Evolutionary conservation across 257 asterid genomes (phyloP).

Genomic region (Solanum neorickii): DNA sequence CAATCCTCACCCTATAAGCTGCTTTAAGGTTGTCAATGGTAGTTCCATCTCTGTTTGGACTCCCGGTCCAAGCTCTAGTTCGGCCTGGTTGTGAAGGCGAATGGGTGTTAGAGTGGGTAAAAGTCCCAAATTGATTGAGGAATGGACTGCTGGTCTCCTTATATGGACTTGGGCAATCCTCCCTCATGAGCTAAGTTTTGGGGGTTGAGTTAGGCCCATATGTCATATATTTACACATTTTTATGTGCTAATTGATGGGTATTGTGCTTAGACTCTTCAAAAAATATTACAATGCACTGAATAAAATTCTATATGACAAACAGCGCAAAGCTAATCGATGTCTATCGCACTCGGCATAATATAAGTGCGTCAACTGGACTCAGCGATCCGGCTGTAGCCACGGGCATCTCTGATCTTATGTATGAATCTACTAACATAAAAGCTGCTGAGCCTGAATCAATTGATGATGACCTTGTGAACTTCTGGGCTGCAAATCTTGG

Average conservation of each 20-base stretch:
- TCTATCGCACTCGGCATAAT: conserved; percentile 95
- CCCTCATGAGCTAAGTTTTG: background rate
- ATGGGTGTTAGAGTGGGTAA: background rate
- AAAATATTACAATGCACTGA: conserved; percentile 8
- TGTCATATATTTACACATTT: background rate
- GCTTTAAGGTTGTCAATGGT: background rate
- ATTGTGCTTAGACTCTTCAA: background rate
- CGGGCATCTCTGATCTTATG: conserved; percentile 95
- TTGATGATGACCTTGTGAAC: conserved; percentile 95
- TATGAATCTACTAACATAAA: conserved; percentile 71
- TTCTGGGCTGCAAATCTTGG: conserved; percentile 98
- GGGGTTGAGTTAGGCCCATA: background rate
- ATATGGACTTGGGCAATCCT: background rate
- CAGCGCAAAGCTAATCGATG: conserved; percentile 92
- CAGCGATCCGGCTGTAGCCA: conserved; percentile 91
- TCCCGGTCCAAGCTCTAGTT: background rate
- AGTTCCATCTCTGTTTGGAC: background rate
- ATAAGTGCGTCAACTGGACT: conserved; percentile 95
- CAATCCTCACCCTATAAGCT: background rate
- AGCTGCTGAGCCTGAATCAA: conserved; percentile 61
- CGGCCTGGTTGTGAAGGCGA: background rate
- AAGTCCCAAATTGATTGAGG: background rate
- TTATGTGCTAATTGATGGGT: background rate
- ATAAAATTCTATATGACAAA: conserved; percentile 12
- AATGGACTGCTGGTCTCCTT: background rate